Percentiles rank a stretch among this genome's conserved stretches.
These are phyloP conservation scores for Lactuca saligna DNA, from an alignment of 129 eudicot genomes.

Conservation along the genomic window DNA sequence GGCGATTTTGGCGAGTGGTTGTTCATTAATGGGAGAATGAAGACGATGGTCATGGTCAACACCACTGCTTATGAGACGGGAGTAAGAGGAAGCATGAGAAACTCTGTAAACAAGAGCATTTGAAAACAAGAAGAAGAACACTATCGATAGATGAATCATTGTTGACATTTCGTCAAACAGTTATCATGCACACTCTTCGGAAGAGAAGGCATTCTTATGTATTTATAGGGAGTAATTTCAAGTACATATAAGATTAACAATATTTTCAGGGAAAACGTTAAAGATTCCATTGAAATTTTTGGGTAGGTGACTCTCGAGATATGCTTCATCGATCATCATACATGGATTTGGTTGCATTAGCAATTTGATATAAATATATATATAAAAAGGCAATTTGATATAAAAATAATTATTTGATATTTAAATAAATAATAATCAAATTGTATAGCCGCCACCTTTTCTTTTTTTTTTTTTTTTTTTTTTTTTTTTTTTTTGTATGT, in stretches of 20 bases:
- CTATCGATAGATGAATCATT: background rate
- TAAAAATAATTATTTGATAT: too few species aligned
- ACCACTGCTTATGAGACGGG: conserved; percentile 21
- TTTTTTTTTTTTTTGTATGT: too few species aligned
- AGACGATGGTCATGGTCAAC: conserved; percentile 9
- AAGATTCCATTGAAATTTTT: background rate
- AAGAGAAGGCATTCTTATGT: background rate
- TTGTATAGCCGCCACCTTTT: too few species aligned
- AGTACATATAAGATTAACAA: too few species aligned
- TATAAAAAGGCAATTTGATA: too few species aligned
- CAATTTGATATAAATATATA: too few species aligned
- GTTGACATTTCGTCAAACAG: conserved; percentile 14
- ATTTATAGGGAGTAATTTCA: background rate
- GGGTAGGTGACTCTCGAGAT: background rate
- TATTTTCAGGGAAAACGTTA: background rate
- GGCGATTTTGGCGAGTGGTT: conserved; percentile 45
- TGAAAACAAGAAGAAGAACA: conserved; percentile 8
- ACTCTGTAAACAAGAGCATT: conserved; percentile 1
- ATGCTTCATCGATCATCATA: too few species aligned
- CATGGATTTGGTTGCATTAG: too few species aligned
- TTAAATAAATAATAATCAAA: too few species aligned
- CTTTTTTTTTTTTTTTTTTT: too few species aligned
- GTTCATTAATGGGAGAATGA: conserved; percentile 29
- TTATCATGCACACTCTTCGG: background rate
- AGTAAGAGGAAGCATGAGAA: conserved; percentile 16